These are phyloP conservation scores for Quillaja saponaria DNA, from an alignment of 306 rosid species.

Conservation along the genomic window DNA sequence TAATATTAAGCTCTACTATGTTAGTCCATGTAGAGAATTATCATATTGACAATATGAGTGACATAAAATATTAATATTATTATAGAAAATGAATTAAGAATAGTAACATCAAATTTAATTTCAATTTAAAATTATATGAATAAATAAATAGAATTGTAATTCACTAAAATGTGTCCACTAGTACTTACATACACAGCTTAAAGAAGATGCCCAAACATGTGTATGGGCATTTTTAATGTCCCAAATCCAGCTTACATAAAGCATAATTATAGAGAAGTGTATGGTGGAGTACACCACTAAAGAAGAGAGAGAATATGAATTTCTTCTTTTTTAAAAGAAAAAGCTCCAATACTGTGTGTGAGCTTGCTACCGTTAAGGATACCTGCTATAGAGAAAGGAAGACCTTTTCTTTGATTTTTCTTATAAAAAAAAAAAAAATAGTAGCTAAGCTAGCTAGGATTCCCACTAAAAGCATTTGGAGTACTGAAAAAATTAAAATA, in stretches of 20 bases:
- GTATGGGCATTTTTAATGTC: constrained; percentile 36
- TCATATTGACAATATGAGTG: too few relatives aligned
- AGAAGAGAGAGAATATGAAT: constrained; percentile 10
- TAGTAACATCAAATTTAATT: too few relatives aligned
- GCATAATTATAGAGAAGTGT: constrained; percentile 25
- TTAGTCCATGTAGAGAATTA: too few relatives aligned
- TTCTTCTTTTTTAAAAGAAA: constrained; percentile 20
- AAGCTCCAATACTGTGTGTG: constrained; percentile 34
- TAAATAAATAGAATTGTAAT: too few relatives aligned
- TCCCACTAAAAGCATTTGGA: constrained; percentile 33
- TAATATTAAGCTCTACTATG: too few relatives aligned
- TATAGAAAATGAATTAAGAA: too few relatives aligned
- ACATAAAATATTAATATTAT: too few relatives aligned
- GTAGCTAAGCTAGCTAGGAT: too few relatives aligned
- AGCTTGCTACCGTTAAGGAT: constrained; percentile 66
- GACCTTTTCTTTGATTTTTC: constrained; percentile 35
- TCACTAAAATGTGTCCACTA: constrained; percentile 34
- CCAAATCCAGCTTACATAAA: constrained; percentile 31
- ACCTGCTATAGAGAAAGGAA: constrained; percentile 40
- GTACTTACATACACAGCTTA: constrained; percentile 29
- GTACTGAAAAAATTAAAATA: too few relatives aligned
- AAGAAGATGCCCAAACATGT: constrained; percentile 58
- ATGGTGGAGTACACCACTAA: constrained; percentile 41
- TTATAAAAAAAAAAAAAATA: too few relatives aligned
- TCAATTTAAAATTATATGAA: too few relatives aligned